Percentiles rank a stretch among this genome's conserved stretches.
phyloP scores from a whole-genome alignment of 2,329 filamentous ascomycete species.

The Onygenales sp. region DNA sequence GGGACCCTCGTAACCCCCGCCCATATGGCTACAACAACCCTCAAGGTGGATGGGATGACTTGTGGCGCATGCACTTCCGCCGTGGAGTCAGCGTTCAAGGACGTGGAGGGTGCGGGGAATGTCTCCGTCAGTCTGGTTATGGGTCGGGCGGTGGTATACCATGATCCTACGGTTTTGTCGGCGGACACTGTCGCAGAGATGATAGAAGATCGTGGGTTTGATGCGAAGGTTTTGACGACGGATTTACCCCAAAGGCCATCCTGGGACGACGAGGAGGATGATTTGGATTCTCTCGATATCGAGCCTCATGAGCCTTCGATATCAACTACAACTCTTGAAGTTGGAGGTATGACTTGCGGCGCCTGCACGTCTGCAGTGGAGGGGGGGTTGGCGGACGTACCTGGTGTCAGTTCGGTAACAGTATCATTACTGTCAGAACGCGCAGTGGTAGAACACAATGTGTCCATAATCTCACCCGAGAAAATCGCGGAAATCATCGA shows the following conservation, averaged over 20 bases:
- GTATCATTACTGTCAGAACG: slow-evolving; percentile 78
- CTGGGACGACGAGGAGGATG: slow-evolving; percentile 22
- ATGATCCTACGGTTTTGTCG: slow-evolving; percentile 66
- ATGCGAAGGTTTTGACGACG: slow-evolving; percentile 77
- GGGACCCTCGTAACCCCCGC: slow-evolving; percentile 28
- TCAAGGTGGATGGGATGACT: slow-evolving; percentile 77
- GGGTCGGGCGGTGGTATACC: slow-evolving; percentile 88
- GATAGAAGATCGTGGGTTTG: slow-evolving; percentile 87
- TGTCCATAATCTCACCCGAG: slow-evolving; percentile 40
- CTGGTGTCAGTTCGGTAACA: slow-evolving; percentile 65
- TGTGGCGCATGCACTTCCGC: slow-evolving; percentile 93
- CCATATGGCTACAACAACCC: slow-evolving; percentile 79
- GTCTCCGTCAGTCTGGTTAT: slow-evolving; percentile 91
- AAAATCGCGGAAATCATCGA: slow-evolving; percentile 42
- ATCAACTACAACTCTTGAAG: slow-evolving; percentile 64
- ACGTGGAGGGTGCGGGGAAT: slow-evolving; percentile 67
- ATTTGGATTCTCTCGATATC: slow-evolving; percentile 17
- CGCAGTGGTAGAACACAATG: slow-evolving; percentile 75
- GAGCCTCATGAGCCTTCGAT: slow-evolving; percentile 19
- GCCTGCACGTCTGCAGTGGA: slow-evolving; percentile 83
- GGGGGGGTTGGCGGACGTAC: slow-evolving; percentile 64
- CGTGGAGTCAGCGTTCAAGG: slow-evolving; percentile 85
- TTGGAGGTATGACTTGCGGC: slow-evolving; percentile 86
- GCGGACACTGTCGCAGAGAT: slow-evolving; percentile 71
- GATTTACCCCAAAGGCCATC: slow-evolving; percentile 54